Evolutionary conservation across 2,329 filamentous ascomycete species (phyloP).

Genomic region (Davidsoniella eucalypti): DNA sequence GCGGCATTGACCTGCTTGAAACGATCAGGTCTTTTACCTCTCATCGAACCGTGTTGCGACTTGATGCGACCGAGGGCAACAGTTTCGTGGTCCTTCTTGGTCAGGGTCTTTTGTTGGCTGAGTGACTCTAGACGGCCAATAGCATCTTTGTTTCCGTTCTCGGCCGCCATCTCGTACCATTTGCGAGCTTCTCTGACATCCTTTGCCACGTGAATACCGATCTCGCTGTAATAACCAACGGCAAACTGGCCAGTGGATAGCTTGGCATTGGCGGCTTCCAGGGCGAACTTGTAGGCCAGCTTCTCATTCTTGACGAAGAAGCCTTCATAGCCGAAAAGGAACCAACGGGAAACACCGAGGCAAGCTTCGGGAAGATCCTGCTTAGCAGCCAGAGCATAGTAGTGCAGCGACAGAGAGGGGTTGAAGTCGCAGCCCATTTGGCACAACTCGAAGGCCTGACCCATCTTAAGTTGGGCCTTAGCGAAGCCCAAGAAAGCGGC

Average conservation of each 20-base stretch:
- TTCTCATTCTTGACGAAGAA: constrained; percentile 93
- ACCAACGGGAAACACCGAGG: constrained; percentile 96
- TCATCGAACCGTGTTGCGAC: constrained; percentile 55
- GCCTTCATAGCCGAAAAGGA: constrained; percentile 84
- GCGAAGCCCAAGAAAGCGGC: constrained; percentile 90
- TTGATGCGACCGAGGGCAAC: constrained; percentile 80
- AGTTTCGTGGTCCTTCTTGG: constrained; percentile 82
- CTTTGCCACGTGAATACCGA: constrained; percentile 80
- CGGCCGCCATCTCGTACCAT: constrained; percentile 84
- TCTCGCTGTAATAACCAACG: constrained; percentile 92
- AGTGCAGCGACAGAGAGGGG: constrained; percentile 80
- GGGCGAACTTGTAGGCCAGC: constrained; percentile 77
- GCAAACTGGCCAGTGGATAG: constrained; percentile 89
- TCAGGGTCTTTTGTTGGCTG: constrained; percentile 64
- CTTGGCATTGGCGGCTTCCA: constrained; percentile 66
- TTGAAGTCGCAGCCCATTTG: constrained; percentile 91
- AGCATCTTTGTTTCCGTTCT: constrained; percentile 85
- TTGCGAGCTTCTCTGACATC: constrained; percentile 65
- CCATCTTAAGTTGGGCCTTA: constrained; percentile 95
- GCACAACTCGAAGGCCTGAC: constrained; percentile 84
- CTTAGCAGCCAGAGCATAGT: constrained; percentile 80
- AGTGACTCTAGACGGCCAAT: constrained; percentile 68
- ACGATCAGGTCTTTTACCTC: constrained; percentile 42
- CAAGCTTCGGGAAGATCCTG: constrained; percentile 90
- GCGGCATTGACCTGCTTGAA: constrained; percentile 20